These are phyloP conservation scores for Ophiostoma fasciatum DNA, from an alignment of 2,329 filamentous ascomycete genomes.

Conservation along the genomic window DNA sequence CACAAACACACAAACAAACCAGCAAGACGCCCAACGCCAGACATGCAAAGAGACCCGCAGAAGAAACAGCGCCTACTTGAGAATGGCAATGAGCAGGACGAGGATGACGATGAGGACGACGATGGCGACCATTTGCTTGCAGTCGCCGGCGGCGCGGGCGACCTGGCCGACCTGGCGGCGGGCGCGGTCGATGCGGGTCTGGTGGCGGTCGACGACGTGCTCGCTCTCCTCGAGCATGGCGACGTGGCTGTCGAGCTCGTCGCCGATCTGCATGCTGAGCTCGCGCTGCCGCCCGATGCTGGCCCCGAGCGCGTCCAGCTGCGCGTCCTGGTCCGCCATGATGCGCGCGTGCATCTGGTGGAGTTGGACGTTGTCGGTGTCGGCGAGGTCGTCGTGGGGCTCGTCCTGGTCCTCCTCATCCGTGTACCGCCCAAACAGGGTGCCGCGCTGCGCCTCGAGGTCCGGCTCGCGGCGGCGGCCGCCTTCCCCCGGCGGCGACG, in stretches of 20 bases:
- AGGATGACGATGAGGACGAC: constrained; percentile 71
- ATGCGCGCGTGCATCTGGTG: constrained; percentile 71
- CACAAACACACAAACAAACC: not conserved
- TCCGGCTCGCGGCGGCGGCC: constrained; percentile 34
- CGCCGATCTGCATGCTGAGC: constrained; percentile 87
- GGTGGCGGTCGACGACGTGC: constrained; percentile 65
- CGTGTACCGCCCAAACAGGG: constrained; percentile 45
- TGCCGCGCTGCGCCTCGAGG: constrained; percentile 20
- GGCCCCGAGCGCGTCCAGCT: constrained; percentile 76
- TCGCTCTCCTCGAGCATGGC: constrained; percentile 84
- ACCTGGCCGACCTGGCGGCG: constrained; percentile 57
- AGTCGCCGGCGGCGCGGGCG: constrained; percentile 61
- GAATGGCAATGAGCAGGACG: constrained; percentile 64
- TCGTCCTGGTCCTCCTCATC: constrained; percentile 46
- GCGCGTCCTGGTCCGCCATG: constrained; percentile 79
- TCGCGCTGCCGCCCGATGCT: constrained; percentile 82
- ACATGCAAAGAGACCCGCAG: not conserved
- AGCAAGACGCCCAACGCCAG: not conserved
- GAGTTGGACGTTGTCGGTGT: constrained; percentile 68
- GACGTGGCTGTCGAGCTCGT: constrained; percentile 86
- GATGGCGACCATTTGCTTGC: constrained; percentile 73
- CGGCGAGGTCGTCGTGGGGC: constrained; percentile 28
- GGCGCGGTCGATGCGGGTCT: constrained; percentile 60
- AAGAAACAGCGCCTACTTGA: constrained; percentile 41
- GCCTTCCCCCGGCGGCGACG: constrained; percentile 38